Evolutionary conservation across 2,329 filamentous ascomycete genomes (phyloP).

Genomic region (Colletotrichum sp.): DNA sequence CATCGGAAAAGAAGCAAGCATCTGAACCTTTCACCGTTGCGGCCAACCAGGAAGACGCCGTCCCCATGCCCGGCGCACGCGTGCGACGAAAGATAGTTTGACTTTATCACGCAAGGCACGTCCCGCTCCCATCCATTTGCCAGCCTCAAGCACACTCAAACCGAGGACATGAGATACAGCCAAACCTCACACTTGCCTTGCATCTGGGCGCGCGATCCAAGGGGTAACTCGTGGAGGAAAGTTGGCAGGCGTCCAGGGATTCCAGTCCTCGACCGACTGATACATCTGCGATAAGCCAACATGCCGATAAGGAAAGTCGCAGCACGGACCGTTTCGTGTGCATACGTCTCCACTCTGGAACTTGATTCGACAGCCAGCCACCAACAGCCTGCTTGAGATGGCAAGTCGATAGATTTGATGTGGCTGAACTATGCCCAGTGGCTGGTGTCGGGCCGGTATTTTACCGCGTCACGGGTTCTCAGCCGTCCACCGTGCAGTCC

Average conservation of each 20-base stretch:
- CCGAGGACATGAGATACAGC: background rate
- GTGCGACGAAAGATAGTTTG: background rate
- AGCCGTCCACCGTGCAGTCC: conserved; percentile 11
- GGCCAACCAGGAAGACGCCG: background rate
- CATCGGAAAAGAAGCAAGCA: background rate
- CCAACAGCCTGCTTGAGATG: background rate
- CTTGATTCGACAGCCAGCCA: background rate
- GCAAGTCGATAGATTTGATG: background rate
- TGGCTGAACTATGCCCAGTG: background rate
- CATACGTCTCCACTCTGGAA: background rate
- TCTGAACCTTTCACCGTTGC: background rate
- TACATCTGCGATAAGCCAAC: background rate
- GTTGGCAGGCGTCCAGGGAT: background rate
- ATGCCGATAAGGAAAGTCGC: background rate
- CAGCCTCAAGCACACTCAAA: background rate
- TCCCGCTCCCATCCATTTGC: background rate
- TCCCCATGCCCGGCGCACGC: background rate
- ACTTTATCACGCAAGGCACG: background rate
- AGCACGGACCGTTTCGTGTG: background rate
- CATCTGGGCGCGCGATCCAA: background rate
- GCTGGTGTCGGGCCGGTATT: conserved; percentile 9
- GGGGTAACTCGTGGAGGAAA: background rate
- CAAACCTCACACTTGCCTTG: background rate
- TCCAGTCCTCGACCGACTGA: background rate
- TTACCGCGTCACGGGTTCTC: conserved; percentile 19